These are phyloP conservation scores for Leccinum imitatum DNA, from an alignment of 768 basidiomycete species.

Conservation along the genomic window DNA sequence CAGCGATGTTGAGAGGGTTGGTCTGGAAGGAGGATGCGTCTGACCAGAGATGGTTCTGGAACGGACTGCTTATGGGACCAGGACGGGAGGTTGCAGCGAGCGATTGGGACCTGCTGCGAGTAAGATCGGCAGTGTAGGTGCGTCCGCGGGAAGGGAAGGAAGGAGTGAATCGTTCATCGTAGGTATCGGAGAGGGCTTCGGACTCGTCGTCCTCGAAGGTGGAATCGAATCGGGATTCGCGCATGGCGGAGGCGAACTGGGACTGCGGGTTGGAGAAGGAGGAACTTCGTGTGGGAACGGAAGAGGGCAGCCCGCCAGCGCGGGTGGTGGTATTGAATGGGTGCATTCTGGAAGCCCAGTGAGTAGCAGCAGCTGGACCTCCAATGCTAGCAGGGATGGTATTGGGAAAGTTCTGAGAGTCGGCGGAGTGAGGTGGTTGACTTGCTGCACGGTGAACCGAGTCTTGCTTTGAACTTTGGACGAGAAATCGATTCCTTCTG, in stretches of 20 bases:
- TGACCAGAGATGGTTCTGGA: slow-evolving; percentile 52
- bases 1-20: slow-evolving; percentile 57
- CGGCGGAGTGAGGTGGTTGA: slow-evolving; percentile 60
- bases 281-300: slow-evolving; percentile 63
- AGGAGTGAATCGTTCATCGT: slow-evolving; percentile 54
- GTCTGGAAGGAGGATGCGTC: slow-evolving; percentile 49
- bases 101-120: slow-evolving; percentile 75
- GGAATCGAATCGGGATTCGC: slow-evolving; percentile 66
- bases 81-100: slow-evolving; percentile 60
- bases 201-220: slow-evolving; percentile 84
- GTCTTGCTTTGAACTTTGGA: slow-evolving; percentile 38
- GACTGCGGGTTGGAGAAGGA: slow-evolving; percentile 63
- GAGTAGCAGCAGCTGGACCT: slow-evolving; percentile 24
- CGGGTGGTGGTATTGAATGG: slow-evolving; percentile 42
- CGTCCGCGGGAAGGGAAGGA: slow-evolving; percentile 52
- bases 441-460: slow-evolving; percentile 57
- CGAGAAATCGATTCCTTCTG: slow-evolving; percentile 60
- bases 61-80: slow-evolving; percentile 51
- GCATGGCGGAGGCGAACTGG: slow-evolving; percentile 64
- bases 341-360: slow-evolving; percentile 47
- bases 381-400: slow-evolving; percentile 51
- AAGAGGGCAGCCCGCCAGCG: slow-evolving; percentile 40
- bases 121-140: slow-evolving; percentile 59
- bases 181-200: slow-evolving; percentile 59
- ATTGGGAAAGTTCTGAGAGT: slow-evolving; percentile 45